Conservation (phyloP, 345 rosid species). For the Corymbia maculata region DNA sequence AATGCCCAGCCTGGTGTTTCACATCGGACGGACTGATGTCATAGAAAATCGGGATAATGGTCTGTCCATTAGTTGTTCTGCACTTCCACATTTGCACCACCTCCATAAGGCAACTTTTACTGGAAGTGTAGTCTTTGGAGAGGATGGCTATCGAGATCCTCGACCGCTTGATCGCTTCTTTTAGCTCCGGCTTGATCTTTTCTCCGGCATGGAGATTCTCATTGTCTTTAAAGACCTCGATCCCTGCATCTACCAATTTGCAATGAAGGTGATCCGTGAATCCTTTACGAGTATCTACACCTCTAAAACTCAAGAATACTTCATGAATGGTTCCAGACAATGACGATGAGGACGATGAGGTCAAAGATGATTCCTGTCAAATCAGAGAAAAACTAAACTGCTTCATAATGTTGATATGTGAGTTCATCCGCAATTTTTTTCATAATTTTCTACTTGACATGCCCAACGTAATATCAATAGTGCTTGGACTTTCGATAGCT, state of each 20-base stretch:
- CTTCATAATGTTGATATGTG: no score
- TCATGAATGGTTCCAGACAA: background rate
- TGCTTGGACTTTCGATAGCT: no score
- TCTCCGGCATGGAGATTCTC: background rate
- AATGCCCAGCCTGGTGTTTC: background rate
- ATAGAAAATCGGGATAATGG: background rate
- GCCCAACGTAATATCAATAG: no score
- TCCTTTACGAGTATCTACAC: background rate
- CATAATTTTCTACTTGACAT: no score
- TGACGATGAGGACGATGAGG: no score
- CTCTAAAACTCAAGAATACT: background rate
- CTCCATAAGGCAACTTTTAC: background rate
- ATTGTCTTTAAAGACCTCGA: background rate
- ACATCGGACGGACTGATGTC: background rate
- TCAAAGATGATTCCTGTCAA: no score
- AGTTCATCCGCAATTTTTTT: no score
- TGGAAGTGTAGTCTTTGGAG: background rate
- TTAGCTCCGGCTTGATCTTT: background rate
- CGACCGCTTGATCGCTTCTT: background rate
- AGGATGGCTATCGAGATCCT: background rate
- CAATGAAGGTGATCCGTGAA: background rate
- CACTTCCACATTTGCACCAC: background rate
- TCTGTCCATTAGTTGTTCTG: no score
- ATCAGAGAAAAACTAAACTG: no score
- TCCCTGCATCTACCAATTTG: background rate